These are phyloP conservation scores for Lactarius vividus DNA, from an alignment of 768 basidiomycete species.

Conservation along the genomic window DNA sequence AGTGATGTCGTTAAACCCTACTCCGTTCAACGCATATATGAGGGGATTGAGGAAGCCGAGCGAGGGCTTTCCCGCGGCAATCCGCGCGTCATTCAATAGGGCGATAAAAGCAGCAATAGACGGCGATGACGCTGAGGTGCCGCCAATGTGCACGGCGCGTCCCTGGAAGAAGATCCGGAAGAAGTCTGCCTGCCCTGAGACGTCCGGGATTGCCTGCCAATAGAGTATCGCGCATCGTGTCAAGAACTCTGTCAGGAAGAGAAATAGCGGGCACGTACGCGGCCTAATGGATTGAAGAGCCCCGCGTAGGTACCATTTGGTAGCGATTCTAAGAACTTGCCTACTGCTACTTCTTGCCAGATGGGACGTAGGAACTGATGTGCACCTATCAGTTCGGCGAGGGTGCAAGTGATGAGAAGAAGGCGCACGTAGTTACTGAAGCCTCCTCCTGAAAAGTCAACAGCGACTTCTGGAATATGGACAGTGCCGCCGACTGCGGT, in stretches of 20 bases:
- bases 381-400: background rate
- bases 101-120: slow-evolving; percentile 51
- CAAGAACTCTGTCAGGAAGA: too few species aligned
- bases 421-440: slow-evolving; percentile 65
- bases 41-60: slow-evolving; percentile 71
- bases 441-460: slow-evolving; percentile 66
- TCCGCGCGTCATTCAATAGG: slow-evolving; percentile 52
- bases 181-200: slow-evolving; percentile 49
- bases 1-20: slow-evolving; percentile 58
- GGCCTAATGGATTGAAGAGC: slow-evolving; percentile 55
- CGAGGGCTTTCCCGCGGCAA: slow-evolving; percentile 40
- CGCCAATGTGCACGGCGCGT: slow-evolving; percentile 37
- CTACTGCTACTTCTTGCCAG: slow-evolving; percentile 50
- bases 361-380: slow-evolving; percentile 48
- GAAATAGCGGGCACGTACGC: slow-evolving; percentile 37
- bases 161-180: slow-evolving; percentile 48
- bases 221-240: background rate
- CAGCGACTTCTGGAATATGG: slow-evolving; percentile 55
- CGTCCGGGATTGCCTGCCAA: slow-evolving; percentile 55
- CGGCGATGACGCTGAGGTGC: slow-evolving; percentile 62
- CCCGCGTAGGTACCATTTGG: slow-evolving; percentile 49
- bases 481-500: slow-evolving; percentile 69
- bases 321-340: slow-evolving; percentile 42
- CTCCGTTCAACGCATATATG: slow-evolving; percentile 45
- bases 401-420: too few species aligned